phyloP scores from a whole-genome alignment of 495 filamentous ascomycete genomes.

The Podospora didyma region DNA sequence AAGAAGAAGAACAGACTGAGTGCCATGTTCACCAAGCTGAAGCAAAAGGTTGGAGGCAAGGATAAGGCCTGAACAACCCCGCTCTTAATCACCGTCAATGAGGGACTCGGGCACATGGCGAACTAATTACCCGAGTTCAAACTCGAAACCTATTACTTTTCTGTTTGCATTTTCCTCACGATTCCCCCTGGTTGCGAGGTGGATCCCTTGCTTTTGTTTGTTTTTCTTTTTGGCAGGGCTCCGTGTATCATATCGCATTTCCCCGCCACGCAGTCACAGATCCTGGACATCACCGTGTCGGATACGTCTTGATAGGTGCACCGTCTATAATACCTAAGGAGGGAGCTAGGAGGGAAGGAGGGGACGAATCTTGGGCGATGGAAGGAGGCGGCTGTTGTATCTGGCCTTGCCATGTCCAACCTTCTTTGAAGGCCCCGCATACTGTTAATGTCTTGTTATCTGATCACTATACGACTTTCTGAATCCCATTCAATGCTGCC shows the following conservation, averaged over 20 bases:
- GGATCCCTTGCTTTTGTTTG: conserved; percentile 15
- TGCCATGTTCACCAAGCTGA: conserved; percentile 55
- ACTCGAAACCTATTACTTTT: background rate
- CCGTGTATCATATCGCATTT: conserved; percentile 11
- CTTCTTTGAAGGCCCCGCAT: background rate
- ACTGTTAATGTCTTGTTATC: conserved; percentile 8
- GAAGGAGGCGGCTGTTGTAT: background rate
- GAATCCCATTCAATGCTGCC: background rate
- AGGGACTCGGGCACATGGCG: background rate
- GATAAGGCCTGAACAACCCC: conserved; percentile 19
- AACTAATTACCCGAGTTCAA: background rate
- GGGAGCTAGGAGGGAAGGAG: background rate
- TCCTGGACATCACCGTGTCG: conserved; percentile 6
- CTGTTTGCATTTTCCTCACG: conserved; percentile 28
- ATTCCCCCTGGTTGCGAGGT: conserved; percentile 32
- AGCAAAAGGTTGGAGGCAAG: conserved; percentile 47
- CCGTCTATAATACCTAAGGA: background rate
- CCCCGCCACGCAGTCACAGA: background rate
- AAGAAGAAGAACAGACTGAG: conserved; percentile 59
- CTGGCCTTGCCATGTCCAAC: background rate
- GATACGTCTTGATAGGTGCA: background rate
- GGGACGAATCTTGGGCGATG: background rate
- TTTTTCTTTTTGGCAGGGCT: conserved; percentile 4
- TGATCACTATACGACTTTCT: background rate
- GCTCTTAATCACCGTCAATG: background rate